A percentile compares a stretch with the other conserved stretches of the same genome.
Evolutionary conservation across 257 asterid species (phyloP).

Genomic region (Sherardia arvensis): DNA sequence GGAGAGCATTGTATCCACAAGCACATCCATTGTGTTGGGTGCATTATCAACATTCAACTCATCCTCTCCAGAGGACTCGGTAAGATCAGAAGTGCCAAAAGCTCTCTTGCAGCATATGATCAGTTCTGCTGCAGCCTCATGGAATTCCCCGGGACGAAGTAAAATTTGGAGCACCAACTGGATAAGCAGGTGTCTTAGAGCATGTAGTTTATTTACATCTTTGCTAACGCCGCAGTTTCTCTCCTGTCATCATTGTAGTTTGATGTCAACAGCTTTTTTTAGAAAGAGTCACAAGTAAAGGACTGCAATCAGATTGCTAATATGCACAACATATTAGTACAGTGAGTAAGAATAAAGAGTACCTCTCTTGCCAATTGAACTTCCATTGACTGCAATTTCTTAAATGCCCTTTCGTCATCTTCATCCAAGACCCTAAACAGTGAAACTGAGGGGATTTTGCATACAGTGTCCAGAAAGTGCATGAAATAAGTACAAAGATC

Average conservation of each 20-base stretch:
- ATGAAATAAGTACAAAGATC: constrained; percentile 87
- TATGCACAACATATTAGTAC: neutral
- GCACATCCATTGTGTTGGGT: constrained; percentile 81
- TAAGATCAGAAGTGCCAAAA: constrained; percentile 52
- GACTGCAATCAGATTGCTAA: neutral
- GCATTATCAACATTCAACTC: constrained; percentile 53
- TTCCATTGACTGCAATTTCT: constrained; percentile 66
- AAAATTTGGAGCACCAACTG: constrained; percentile 88
- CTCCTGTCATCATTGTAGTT: constrained; percentile 39
- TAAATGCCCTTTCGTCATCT: constrained; percentile 76
- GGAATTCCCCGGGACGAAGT: constrained; percentile 79
- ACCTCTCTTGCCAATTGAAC: constrained; percentile 74
- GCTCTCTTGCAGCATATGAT: constrained; percentile 80
- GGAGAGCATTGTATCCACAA: constrained; percentile 93
- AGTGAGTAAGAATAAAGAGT: constrained; percentile 13
- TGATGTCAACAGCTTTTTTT: neutral
- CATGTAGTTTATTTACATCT: constrained; percentile 55
- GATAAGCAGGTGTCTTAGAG: constrained; percentile 74
- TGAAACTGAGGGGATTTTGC: constrained; percentile 92
- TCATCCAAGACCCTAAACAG: constrained; percentile 52
- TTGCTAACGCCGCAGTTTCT: constrained; percentile 44
- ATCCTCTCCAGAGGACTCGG: constrained; percentile 66
- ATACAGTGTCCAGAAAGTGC: constrained; percentile 57
- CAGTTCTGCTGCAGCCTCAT: constrained; percentile 84
- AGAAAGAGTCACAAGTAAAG: neutral